These are phyloP conservation scores for Panellus pusillus DNA, from an alignment of 768 basidiomycete species.

Conservation along the genomic window DNA sequence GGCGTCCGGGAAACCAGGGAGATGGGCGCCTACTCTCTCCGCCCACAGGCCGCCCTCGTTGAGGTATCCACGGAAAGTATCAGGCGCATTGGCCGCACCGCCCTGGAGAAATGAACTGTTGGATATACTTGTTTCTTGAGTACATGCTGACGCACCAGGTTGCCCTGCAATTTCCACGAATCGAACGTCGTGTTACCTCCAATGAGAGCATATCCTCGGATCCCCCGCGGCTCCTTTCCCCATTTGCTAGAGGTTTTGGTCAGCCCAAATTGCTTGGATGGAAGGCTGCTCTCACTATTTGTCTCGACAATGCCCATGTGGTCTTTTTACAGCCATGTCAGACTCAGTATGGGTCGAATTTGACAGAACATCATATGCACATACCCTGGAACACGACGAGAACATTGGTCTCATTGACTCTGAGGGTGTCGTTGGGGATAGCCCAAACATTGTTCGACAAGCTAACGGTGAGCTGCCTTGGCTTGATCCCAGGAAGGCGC, in stretches of 20 bases:
- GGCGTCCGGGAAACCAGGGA: conserved; percentile 45
- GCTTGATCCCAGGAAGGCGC: conserved; percentile 48
- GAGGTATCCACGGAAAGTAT: conserved; percentile 47
- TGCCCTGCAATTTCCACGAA: conserved; percentile 45
- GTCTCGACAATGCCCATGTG: conserved; percentile 53
- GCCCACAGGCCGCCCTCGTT: conserved; percentile 53
- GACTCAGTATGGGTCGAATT: not conserved
- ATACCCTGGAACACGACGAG: conserved; percentile 38
- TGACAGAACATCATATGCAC: not conserved
- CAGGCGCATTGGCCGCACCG: conserved; percentile 40
- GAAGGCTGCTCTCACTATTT: conserved; percentile 36
- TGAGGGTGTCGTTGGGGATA: conserved; percentile 36
- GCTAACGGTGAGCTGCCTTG: conserved; percentile 44
- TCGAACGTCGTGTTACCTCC: conserved; percentile 40
- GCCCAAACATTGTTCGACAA: conserved; percentile 43
- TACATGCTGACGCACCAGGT: conserved; percentile 30
- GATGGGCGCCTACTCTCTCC: conserved; percentile 51
- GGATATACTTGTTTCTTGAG: not conserved
- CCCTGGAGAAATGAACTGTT: conserved; percentile 26
- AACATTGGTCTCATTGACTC: conserved; percentile 41
- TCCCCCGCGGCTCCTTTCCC: conserved; percentile 51
- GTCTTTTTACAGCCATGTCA: conserved; percentile 30
- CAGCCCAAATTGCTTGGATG: not conserved
- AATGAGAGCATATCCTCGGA: conserved; percentile 44
- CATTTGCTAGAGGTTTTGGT: conserved; percentile 36